Evolutionary conservation across 495 filamentous ascomycete genomes (phyloP).

Genomic region (Penicillium lagena): DNA sequence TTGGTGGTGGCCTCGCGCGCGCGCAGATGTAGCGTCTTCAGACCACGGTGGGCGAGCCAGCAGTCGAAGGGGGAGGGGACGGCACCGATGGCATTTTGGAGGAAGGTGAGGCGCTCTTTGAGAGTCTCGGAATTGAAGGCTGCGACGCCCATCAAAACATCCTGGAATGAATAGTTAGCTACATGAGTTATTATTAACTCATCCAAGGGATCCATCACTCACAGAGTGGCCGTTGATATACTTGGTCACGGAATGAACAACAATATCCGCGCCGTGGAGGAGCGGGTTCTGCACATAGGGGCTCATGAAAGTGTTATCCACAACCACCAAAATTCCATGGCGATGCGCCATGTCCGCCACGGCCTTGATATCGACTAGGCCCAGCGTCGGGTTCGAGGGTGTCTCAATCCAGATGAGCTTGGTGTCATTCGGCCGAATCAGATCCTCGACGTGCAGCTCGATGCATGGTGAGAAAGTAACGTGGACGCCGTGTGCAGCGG

Average conservation of each 20-base stretch:
- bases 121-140: conserved; percentile 87
- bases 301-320: conserved; percentile 97
- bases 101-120: conserved; percentile 72
- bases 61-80: conserved; percentile 93
- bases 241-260: conserved; percentile 99
- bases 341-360: conserved; percentile 77
- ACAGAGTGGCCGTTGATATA: conserved; percentile 96
- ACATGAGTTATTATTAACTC: background rate
- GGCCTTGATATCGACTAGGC: conserved; percentile 83
- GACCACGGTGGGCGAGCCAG: conserved; percentile 97
- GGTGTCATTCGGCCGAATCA: conserved; percentile 77
- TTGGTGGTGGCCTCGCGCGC: conserved; percentile 78
- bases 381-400: conserved; percentile 88
- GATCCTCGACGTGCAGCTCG: conserved; percentile 72
- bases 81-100: conserved; percentile 96
- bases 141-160: conserved; percentile 96
- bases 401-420: conserved; percentile 97
- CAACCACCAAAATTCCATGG: conserved; percentile 87
- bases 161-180: conserved; percentile 38
- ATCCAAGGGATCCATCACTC: conserved; percentile 9
- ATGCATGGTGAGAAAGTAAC: conserved; percentile 91
- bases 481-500: conserved; percentile 84
- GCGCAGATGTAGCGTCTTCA: conserved; percentile 94
- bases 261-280: conserved; percentile 91
- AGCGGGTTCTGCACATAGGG: conserved; percentile 97